These are phyloP conservation scores for Penicillium bovifimosum DNA, from an alignment of 495 filamentous ascomycete species.

Conservation along the genomic window DNA sequence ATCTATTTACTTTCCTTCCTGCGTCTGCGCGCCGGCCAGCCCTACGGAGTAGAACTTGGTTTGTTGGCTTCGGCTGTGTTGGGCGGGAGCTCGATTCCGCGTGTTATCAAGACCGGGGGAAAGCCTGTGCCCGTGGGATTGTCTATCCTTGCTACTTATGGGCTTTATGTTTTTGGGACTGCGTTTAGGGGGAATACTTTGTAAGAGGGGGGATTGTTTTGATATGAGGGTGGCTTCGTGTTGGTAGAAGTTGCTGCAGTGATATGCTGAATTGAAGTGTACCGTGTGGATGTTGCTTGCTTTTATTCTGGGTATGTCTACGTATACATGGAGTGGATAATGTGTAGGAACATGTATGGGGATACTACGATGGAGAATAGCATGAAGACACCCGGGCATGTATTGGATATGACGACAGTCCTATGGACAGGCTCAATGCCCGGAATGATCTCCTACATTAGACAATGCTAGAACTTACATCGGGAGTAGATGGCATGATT, in stretches of 20 bases:
- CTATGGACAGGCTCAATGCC: not conserved
- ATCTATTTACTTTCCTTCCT: slow-evolving; percentile 45
- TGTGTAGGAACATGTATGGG: too few species aligned
- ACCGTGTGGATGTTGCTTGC: too few species aligned
- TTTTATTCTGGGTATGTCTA: too few species aligned
- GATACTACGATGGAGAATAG: not conserved
- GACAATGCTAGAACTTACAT: slow-evolving; percentile 21
- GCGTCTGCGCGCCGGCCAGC: slow-evolving; percentile 42
- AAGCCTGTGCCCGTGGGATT: slow-evolving; percentile 75
- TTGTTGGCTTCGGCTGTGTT: slow-evolving; percentile 77
- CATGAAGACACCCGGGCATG: not conserved
- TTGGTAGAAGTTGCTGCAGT: not conserved
- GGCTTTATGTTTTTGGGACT: slow-evolving; percentile 63
- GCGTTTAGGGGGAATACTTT: slow-evolving; percentile 31
- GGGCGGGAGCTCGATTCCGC: slow-evolving; percentile 74
- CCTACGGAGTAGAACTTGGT: slow-evolving; percentile 69
- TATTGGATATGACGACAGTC: not conserved
- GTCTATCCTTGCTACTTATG: slow-evolving; percentile 59
- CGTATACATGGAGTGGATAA: too few species aligned
- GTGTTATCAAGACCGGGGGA: slow-evolving; percentile 64
- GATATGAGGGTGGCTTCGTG: too few species aligned
- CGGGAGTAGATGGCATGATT: slow-evolving; percentile 9
- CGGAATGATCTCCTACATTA: slow-evolving; percentile 14
- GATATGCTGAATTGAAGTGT: not conserved
- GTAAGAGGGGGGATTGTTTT: not conserved